A percentile compares a stretch with the other conserved stretches of the same genome.
These are phyloP conservation scores for Colletotrichum destructivum DNA, from an alignment of 2,329 filamentous ascomycete species.

Conservation along the genomic window DNA sequence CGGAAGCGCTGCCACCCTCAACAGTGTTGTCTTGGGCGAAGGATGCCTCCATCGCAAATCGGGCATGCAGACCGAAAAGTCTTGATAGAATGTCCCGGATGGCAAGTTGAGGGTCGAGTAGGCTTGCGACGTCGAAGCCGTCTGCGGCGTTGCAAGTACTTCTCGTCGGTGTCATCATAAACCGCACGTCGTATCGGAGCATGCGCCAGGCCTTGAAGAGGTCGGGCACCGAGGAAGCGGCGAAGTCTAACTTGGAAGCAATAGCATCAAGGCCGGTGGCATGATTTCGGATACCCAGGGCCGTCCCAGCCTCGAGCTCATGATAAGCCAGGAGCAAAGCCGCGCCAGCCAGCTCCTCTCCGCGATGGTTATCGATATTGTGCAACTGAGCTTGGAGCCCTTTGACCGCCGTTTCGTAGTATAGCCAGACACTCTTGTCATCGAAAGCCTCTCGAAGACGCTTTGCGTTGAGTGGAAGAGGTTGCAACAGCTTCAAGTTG, in stretches of 20 bases:
- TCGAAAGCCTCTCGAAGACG: constrained; percentile 5
- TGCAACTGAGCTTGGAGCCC: constrained; percentile 17
- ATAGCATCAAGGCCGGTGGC: constrained; percentile 29
- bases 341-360: constrained; percentile 31
- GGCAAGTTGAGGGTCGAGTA: constrained; percentile 29
- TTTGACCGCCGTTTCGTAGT: constrained; percentile 31
- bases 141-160: constrained; percentile 11
- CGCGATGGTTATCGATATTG: neutral
- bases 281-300: constrained; percentile 22
- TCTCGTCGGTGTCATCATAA: constrained; percentile 18
- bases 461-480: constrained; percentile 8
- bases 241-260: constrained; percentile 28
- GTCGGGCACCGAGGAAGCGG: constrained; percentile 5
- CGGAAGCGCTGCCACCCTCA: constrained; percentile 17
- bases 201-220: constrained; percentile 39
- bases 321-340: constrained; percentile 32
- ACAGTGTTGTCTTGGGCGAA: neutral
- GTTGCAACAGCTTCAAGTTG: constrained; percentile 12
- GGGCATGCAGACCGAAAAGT: constrained; percentile 3
- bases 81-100: constrained; percentile 31
- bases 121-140: constrained; percentile 15
- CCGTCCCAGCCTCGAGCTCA: constrained; percentile 30
- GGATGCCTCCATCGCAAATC: constrained; percentile 25
- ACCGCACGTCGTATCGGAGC: constrained; percentile 27
- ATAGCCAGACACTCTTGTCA: constrained; percentile 18